A percentile compares a stretch with the other conserved stretches of the same genome.
phyloP scores from a whole-genome alignment of 2,329 filamentous ascomycete genomes.

The Venturia oleaginea region DNA sequence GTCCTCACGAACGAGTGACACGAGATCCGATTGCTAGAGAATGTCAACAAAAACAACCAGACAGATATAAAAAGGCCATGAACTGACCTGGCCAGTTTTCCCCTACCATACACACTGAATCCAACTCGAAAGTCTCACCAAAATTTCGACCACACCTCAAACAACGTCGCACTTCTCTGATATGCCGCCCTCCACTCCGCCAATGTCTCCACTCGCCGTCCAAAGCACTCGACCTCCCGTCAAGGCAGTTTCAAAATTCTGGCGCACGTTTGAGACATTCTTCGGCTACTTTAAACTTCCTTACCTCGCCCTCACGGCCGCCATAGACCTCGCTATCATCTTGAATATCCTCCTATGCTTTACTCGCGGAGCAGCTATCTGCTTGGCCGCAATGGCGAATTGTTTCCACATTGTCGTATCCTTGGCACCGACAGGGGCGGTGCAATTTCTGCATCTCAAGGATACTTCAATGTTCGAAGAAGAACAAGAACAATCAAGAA shows the following conservation, averaged over 20 bases:
- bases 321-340: not conserved
- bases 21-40: not conserved
- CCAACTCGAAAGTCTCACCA: not conserved
- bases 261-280: not conserved
- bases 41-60: not conserved
- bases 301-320: not conserved
- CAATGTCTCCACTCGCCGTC: not conserved
- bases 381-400: not conserved
- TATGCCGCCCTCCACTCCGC: not conserved
- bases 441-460: too few relatives aligned
- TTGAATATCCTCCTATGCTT: not conserved
- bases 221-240: not conserved
- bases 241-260: not conserved
- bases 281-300: not conserved
- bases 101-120: not conserved
- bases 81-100: not conserved
- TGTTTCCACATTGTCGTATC: too few relatives aligned
- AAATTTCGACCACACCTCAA: not conserved
- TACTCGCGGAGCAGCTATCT: too few relatives aligned
- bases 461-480: too few relatives aligned
- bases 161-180: not conserved
- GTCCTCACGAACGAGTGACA: not conserved
- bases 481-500: too few relatives aligned
- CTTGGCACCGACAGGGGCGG: too few relatives aligned
- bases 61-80: not conserved